phyloP scores from a whole-genome alignment of 495 filamentous ascomycete species.

The Neurospora pannonica region DNA sequence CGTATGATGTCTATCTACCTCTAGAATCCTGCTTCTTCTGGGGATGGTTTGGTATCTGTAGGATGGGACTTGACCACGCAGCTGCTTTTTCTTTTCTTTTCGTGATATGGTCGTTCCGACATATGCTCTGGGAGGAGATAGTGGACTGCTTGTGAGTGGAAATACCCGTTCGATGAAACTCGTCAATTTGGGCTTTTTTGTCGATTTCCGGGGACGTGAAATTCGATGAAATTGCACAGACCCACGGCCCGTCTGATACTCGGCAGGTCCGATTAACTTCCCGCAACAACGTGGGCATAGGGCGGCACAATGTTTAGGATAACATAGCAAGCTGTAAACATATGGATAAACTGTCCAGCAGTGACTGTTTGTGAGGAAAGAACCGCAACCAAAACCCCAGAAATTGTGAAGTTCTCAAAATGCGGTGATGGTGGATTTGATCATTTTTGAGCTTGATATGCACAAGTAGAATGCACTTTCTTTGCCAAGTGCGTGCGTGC shows the following conservation, averaged over 20 bases:
- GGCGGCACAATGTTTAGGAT: neutral
- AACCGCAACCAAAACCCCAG: neutral
- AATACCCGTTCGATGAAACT: neutral
- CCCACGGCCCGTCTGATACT: neutral
- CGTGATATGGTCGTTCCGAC: neutral
- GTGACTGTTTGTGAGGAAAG: too few relatives aligned
- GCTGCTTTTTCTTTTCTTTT: neutral
- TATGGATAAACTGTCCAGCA: neutral
- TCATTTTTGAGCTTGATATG: neutral
- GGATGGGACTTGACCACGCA: neutral
- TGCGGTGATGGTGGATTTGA: neutral
- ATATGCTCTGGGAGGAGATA: neutral
- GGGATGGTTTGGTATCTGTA: neutral
- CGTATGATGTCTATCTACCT: neutral
- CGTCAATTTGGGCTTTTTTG: neutral
- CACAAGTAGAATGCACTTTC: neutral
- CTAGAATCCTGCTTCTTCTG: neutral
- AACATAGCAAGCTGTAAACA: neutral
- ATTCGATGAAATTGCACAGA: neutral
- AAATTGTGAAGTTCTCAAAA: neutral
- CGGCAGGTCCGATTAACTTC: neutral
- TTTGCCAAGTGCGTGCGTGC: neutral
- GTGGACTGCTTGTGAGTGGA: neutral
- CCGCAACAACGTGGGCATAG: neutral
- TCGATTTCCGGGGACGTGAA: neutral